A percentile compares a stretch with the other conserved stretches of the same genome.
phyloP scores from a whole-genome alignment of 2,329 filamentous ascomycete genomes.

The Ceratocystis huliohia region DNA sequence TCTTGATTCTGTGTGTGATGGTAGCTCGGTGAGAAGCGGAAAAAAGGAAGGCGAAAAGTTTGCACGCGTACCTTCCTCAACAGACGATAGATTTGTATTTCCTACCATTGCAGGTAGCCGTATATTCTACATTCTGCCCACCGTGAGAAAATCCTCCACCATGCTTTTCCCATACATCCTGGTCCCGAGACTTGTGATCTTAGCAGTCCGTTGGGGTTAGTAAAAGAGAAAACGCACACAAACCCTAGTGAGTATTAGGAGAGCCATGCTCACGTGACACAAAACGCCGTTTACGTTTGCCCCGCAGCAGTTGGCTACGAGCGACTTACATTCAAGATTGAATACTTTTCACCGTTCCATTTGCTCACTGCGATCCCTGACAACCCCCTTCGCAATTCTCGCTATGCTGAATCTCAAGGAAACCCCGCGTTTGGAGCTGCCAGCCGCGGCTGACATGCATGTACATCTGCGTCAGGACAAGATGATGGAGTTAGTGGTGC shows the following conservation, averaged over 20 bases:
- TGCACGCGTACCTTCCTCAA: not conserved
- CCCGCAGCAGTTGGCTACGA: not conserved
- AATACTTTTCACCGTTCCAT: too few species aligned
- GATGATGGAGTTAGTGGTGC: slow-evolving; percentile 46
- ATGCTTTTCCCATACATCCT: too few species aligned
- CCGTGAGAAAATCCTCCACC: not conserved
- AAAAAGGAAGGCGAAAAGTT: not conserved
- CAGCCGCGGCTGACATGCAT: slow-evolving; percentile 54
- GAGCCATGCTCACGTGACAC: not conserved
- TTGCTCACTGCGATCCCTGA: not conserved
- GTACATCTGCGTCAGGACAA: slow-evolving; percentile 58
- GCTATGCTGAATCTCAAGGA: slow-evolving; percentile 29
- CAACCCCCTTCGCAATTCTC: not conserved
- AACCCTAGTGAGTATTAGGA: not conserved
- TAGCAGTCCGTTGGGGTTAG: not conserved
- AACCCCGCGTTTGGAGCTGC: slow-evolving; percentile 38
- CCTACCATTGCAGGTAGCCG: not conserved
- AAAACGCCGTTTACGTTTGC: not conserved
- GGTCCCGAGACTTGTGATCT: too few species aligned
- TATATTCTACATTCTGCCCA: not conserved
- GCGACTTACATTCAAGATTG: not conserved
- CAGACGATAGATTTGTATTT: not conserved
- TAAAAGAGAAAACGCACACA: not conserved
- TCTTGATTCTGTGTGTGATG: not conserved
- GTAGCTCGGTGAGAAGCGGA: not conserved